Evolutionary conservation across 2,329 filamentous ascomycete species (phyloP).

Genomic region (Metarhizium guizhouense): DNA sequence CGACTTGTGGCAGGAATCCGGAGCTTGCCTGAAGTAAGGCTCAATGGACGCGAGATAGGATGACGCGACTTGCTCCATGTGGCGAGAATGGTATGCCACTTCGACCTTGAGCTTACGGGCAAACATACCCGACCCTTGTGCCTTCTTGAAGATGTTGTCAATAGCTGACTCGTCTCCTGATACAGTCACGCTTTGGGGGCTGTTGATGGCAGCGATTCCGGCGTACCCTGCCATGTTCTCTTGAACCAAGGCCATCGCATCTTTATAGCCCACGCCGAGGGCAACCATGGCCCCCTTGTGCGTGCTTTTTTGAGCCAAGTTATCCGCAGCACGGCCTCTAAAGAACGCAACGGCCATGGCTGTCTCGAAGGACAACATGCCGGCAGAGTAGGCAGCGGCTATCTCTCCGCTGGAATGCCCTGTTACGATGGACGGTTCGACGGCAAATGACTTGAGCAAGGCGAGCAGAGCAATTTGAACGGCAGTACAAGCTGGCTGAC

Average conservation of each 20-base stretch:
- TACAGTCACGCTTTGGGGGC: conserved; percentile 18
- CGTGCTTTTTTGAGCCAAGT: not conserved
- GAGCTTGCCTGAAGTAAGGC: not conserved
- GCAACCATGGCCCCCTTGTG: conserved; percentile 17
- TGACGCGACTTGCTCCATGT: conserved; percentile 13
- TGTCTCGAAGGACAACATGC: conserved; percentile 14
- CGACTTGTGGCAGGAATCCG: too few relatives aligned
- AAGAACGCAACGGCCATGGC: conserved; percentile 12
- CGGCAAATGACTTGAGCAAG: conserved; percentile 18
- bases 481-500: conserved; percentile 27
- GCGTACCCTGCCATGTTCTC: conserved; percentile 2
- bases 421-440: conserved; percentile 16
- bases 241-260: conserved; percentile 3
- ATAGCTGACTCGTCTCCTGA: conserved; percentile 20
- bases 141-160: conserved; percentile 12
- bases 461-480: conserved; percentile 27
- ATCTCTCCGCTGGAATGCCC: conserved; percentile 28
- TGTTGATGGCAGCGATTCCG: conserved; percentile 19
- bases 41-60: conserved; percentile 4
- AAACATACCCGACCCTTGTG: conserved; percentile 20
- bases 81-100: conserved; percentile 16
- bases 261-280: conserved; percentile 12
- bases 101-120: conserved; percentile 23
- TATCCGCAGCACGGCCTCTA: conserved; percentile 9
- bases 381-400: conserved; percentile 22